A percentile compares a stretch with the other conserved stretches of the same genome.
phyloP scores from a whole-genome alignment of 192 early-diverging fungal genomes.

The Chytriomyces sp. region DNA sequence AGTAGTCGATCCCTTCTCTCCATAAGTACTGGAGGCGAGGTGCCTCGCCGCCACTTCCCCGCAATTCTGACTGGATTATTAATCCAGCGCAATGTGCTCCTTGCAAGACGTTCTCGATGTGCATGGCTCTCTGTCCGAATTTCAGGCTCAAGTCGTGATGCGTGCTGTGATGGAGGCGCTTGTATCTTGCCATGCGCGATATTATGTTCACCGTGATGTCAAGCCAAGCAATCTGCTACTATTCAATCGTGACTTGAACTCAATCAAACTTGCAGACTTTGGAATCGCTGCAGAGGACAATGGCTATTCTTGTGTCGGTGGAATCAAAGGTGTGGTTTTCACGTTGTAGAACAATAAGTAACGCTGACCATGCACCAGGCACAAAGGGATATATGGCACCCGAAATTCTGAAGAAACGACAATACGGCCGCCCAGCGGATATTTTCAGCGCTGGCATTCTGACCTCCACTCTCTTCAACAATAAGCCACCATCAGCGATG shows the following conservation, averaged over 20 bases:
- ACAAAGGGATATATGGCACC: conserved; percentile 30
- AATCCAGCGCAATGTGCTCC: conserved; percentile 31
- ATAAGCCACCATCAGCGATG: conserved; percentile 27
- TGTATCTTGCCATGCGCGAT: conserved; percentile 25
- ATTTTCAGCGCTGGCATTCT: conserved; percentile 36
- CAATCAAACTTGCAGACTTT: conserved; percentile 43
- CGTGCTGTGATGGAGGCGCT: conserved; percentile 40
- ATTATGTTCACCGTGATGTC: conserved; percentile 40
- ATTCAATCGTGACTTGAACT: conserved; percentile 19
- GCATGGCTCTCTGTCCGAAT: conserved; percentile 21
- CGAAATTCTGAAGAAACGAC: conserved; percentile 34
- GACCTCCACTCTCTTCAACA: conserved; percentile 29
- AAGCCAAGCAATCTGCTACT: conserved; percentile 45
- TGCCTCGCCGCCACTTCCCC: neutral
- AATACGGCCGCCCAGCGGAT: conserved; percentile 45
- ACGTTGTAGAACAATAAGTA: neutral
- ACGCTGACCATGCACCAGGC: neutral
- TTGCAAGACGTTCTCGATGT: conserved; percentile 35
- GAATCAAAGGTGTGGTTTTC: conserved; percentile 5
- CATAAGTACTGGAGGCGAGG: neutral
- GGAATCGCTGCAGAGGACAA: conserved; percentile 35
- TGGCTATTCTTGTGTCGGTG: conserved; percentile 29
- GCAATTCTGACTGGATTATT: too few relatives aligned
- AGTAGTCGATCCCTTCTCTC: neutral
- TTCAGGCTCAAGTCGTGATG: conserved; percentile 30